A percentile compares a stretch with the other conserved stretches of the same genome.
These are phyloP conservation scores for Jackrogersella multiformis DNA, from an alignment of 495 filamentous ascomycete genomes.

Conservation along the genomic window DNA sequence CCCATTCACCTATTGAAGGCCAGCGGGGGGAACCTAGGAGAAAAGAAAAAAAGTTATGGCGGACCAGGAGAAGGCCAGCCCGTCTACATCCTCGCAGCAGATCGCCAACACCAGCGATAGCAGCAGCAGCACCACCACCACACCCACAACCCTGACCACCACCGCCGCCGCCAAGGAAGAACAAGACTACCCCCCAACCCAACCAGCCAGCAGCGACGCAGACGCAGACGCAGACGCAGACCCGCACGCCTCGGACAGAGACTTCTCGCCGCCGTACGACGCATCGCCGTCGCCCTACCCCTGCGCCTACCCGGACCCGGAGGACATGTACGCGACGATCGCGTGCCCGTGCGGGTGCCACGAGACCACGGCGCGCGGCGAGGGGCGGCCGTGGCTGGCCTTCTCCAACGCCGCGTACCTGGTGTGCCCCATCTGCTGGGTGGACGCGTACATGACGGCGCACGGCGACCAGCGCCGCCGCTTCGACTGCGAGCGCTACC, in stretches of 20 bases:
- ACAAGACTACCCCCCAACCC: not conserved
- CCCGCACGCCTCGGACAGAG: too few relatives aligned
- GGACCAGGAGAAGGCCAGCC: not conserved
- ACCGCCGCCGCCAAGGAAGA: not conserved
- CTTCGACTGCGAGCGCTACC: slow-evolving; percentile 11
- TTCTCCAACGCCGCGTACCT: slow-evolving; percentile 24
- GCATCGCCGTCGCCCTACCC: too few relatives aligned
- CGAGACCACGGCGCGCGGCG: not conserved
- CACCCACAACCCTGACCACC: not conserved
- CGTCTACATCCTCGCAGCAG: not conserved
- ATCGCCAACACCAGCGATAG: not conserved
- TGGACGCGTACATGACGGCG: slow-evolving; percentile 32
- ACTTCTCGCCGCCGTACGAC: too few relatives aligned
- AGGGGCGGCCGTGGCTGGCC: slow-evolving; percentile 15
- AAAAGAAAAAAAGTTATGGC: too few relatives aligned
- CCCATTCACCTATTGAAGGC: too few relatives aligned
- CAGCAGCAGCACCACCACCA: not conserved
- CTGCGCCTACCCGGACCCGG: not conserved
- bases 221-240: not conserved
- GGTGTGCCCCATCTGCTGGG: slow-evolving; percentile 26
- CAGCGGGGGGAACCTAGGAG: too few relatives aligned
- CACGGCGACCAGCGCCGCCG: slow-evolving; percentile 7
- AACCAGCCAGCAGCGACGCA: not conserved
- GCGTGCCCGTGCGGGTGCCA: slow-evolving; percentile 28
- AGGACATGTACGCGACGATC: not conserved